A percentile compares a stretch with the other conserved stretches of the same genome.
Conservation (phyloP, 1,284 basidiomycete species). For the Puccinia coronata region DNA sequence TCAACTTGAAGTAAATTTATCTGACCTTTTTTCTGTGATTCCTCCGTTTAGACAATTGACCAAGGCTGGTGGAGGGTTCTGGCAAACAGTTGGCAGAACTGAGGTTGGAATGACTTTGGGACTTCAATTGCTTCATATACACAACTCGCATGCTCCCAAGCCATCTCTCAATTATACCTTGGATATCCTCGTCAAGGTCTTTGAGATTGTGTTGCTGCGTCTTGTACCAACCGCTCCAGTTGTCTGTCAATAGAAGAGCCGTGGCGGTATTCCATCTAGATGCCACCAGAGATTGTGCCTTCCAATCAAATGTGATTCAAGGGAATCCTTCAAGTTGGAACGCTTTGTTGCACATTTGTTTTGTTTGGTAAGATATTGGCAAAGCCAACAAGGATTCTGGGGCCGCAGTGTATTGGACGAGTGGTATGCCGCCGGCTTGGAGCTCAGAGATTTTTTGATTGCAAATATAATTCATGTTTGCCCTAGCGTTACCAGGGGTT, state of each 20-base stretch:
- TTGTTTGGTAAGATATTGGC: slow-evolving; percentile 1
- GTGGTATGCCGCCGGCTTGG: background rate
- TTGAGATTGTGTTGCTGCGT: slow-evolving; percentile 9
- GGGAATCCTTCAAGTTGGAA: slow-evolving; percentile 8
- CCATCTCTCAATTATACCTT: slow-evolving; percentile 21
- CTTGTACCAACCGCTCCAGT: slow-evolving; percentile 29
- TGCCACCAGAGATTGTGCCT: background rate
- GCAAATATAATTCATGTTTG: background rate
- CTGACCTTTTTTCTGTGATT: slow-evolving; percentile 8
- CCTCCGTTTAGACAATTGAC: background rate
- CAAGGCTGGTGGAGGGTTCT: background rate
- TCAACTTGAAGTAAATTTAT: no score
- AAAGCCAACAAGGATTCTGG: background rate
- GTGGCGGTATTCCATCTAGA: slow-evolving; percentile 16
- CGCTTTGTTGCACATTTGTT: background rate
- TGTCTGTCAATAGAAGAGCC: background rate
- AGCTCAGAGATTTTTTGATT: background rate
- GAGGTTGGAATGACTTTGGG: background rate
- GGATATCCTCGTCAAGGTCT: slow-evolving; percentile 9
- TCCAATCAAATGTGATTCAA: slow-evolving; percentile 13
- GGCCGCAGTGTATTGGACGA: slow-evolving; percentile 2
- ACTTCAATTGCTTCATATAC: background rate
- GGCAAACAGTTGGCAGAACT: background rate
- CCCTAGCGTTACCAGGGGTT: no score
- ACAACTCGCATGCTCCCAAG: background rate